Conservation (phyloP, 108 stramenopile genomes). For the Skeletonema grethae region DNA sequence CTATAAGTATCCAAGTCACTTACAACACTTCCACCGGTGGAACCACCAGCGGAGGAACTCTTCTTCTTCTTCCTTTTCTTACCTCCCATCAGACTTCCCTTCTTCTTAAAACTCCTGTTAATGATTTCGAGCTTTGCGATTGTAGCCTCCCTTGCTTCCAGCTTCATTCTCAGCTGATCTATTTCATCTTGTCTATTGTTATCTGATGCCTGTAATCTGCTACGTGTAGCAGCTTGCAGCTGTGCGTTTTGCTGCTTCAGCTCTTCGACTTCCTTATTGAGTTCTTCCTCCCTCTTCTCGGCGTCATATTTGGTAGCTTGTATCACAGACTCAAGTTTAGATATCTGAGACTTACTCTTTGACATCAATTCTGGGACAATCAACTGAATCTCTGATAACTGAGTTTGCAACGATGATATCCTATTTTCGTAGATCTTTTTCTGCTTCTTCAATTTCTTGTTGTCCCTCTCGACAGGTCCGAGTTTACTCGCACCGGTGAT, state of each 20-base stretch:
- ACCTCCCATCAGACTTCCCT: slow-evolving; percentile 1
- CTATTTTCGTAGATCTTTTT: slow-evolving; percentile 36
- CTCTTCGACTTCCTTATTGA: slow-evolving; percentile 25
- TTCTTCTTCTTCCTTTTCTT: slow-evolving; percentile 9
- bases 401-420: slow-evolving; percentile 40
- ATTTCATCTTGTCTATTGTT: slow-evolving; percentile 42
- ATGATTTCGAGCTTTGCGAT: slow-evolving; percentile 28
- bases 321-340: slow-evolving; percentile 29
- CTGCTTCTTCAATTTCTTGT: slow-evolving; percentile 40
- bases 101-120: slow-evolving; percentile 12
- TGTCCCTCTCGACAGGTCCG: slow-evolving; percentile 27
- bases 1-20: slow-evolving; percentile 2
- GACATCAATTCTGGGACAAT: slow-evolving; percentile 48
- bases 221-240: slow-evolving; percentile 46
- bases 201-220: slow-evolving; percentile 38
- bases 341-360: slow-evolving; percentile 44
- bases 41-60: background rate
- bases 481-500: slow-evolving; percentile 12
- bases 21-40: background rate
- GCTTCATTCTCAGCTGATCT: slow-evolving; percentile 40
- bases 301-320: slow-evolving; percentile 22
- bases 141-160: slow-evolving; percentile 47
- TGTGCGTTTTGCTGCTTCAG: slow-evolving; percentile 36
- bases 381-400: slow-evolving; percentile 45
- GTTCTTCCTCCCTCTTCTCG: slow-evolving; percentile 14